Conservation (phyloP, 2,329 filamentous ascomycete genomes). For the Fusarium bulbicola region DNA sequence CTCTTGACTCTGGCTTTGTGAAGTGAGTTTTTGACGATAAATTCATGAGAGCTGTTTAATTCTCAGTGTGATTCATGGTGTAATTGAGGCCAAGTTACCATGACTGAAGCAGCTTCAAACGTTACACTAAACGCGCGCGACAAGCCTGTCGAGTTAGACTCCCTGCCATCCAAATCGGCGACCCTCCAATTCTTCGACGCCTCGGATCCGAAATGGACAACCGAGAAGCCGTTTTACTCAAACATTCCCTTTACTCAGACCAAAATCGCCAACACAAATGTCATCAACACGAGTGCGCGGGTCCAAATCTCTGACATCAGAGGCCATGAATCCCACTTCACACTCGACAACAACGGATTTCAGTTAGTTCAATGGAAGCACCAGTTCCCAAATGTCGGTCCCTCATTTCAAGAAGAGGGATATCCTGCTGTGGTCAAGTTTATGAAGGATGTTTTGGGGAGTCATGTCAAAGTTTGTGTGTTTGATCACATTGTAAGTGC, state of each 20-base stretch:
- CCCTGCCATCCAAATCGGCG: background rate
- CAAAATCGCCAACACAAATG: background rate
- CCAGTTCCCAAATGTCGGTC: background rate
- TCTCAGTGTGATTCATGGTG: background rate
- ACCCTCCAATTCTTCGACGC: background rate
- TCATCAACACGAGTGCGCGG: background rate
- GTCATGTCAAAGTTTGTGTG: background rate
- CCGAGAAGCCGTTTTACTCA: background rate
- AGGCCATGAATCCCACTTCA: background rate
- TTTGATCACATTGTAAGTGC: too few species aligned
- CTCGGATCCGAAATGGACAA: background rate
- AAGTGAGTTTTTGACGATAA: background rate
- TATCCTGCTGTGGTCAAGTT: background rate
- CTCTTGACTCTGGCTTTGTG: background rate
- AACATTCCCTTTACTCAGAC: background rate
- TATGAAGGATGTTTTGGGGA: background rate
- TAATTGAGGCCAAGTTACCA: background rate
- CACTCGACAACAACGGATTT: rapidly evolving
- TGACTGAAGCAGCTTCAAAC: background rate
- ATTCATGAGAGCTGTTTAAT: background rate
- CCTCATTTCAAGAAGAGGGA: background rate
- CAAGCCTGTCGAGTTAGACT: background rate
- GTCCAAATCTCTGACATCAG: background rate
- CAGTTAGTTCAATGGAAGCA: background rate
- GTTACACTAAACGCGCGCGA: background rate